These are phyloP conservation scores for Malassezia caprae DNA, from an alignment of 1,284 basidiomycete species.

Conservation along the genomic window DNA sequence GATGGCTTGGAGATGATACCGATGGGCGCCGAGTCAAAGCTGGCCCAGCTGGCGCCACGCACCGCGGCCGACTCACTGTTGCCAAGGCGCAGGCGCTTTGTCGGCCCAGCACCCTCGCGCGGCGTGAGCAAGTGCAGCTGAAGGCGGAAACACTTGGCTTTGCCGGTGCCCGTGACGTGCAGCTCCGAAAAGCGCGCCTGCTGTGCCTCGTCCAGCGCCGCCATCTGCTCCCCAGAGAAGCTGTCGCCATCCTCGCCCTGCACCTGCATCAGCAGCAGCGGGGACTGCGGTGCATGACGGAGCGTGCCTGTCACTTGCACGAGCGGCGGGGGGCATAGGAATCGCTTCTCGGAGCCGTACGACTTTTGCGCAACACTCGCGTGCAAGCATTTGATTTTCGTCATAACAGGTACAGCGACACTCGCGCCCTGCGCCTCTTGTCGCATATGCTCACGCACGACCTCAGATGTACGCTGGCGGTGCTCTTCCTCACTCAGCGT, in stretches of 20 bases:
- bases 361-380: slow-evolving; percentile 84
- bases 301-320: slow-evolving; percentile 71
- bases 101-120: background rate
- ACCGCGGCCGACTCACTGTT: background rate
- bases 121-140: slow-evolving; percentile 55
- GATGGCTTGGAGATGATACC: slow-evolving; percentile 93
- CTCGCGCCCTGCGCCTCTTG: slow-evolving; percentile 20
- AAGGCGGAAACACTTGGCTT: slow-evolving; percentile 77
- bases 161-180: slow-evolving; percentile 75
- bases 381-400: slow-evolving; percentile 73
- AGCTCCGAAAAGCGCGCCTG: slow-evolving; percentile 78
- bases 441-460: slow-evolving; percentile 23
- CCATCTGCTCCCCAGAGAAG: slow-evolving; percentile 29
- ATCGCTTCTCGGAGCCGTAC: slow-evolving; percentile 81
- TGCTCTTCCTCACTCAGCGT: slow-evolving; percentile 22
- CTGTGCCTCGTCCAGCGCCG: slow-evolving; percentile 53
- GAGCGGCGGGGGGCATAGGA: slow-evolving; percentile 75
- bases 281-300: slow-evolving; percentile 1
- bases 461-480: slow-evolving; percentile 19
- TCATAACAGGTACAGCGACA: slow-evolving; percentile 45
- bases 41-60: slow-evolving; percentile 59
- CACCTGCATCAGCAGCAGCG: slow-evolving; percentile 65
- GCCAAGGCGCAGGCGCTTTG: background rate
- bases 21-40: slow-evolving; percentile 80
- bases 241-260: slow-evolving; percentile 72